Evolutionary conservation across 441 rosid species (phyloP).

Genomic region (Hura crepitans): DNA sequence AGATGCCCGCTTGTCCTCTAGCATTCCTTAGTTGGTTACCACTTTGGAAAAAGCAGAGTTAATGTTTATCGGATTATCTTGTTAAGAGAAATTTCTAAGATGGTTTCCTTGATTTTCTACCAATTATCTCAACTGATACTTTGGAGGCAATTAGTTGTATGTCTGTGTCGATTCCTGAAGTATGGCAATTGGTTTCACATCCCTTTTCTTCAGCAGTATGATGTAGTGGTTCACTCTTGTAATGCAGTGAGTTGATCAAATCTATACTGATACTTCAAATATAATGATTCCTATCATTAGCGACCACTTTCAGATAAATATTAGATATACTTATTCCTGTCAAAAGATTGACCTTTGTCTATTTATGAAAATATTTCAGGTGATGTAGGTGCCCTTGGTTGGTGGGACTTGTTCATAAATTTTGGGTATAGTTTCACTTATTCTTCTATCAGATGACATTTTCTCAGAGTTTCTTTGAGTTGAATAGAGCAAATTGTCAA

Average conservation of each 20-base stretch:
- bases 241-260: constrained; percentile 5
- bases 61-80: neutral
- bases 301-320: neutral
- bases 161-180: neutral
- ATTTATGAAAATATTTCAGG: constrained; percentile 40
- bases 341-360: constrained; percentile 14
- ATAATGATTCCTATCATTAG: constrained; percentile 14
- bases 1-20: neutral
- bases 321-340: constrained; percentile 11
- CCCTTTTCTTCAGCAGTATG: neutral
- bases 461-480: neutral
- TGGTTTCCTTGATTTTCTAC: neutral
- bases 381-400: constrained; percentile 80
- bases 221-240: constrained; percentile 4
- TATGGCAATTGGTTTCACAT: constrained; percentile 1
- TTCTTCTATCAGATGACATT: constrained; percentile 17
- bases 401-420: constrained; percentile 98
- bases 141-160: neutral
- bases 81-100: neutral
- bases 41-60: neutral
- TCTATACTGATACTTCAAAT: neutral
- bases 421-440: constrained; percentile 54
- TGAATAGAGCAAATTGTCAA: neutral
- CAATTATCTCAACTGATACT: neutral
- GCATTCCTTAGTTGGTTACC: neutral